These are phyloP conservation scores for Saccharomycopsis hybrid DNA, from an alignment of 1,139 yeast genomes.

Conservation along the genomic window DNA sequence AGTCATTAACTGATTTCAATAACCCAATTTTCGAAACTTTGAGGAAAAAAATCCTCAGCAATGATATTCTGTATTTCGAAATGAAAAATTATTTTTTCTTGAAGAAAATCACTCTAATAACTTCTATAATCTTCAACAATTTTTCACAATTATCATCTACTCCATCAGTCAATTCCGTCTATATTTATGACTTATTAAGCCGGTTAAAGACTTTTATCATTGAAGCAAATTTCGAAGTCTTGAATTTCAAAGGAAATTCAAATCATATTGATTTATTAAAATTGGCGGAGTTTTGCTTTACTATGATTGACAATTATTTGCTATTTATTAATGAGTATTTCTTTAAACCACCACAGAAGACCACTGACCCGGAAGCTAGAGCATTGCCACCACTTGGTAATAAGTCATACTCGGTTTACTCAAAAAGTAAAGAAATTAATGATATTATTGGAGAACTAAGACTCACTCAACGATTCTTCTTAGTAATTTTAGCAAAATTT, in stretches of 20 bases:
- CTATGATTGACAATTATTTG: conserved; percentile 23
- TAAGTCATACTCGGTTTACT: conserved; percentile 14
- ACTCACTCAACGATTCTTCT: conserved; percentile 18
- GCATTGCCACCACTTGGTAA: conserved; percentile 19
- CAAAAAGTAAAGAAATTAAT: conserved; percentile 18
- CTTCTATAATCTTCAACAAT: conserved; percentile 29
- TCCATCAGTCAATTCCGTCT: conserved; percentile 32
- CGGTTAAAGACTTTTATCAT: conserved; percentile 35
- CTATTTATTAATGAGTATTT: conserved; percentile 20
- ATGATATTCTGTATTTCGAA: conserved; percentile 35
- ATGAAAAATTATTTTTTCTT: conserved; percentile 36
- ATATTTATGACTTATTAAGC: conserved; percentile 29
- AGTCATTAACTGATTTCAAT: conserved; percentile 13
- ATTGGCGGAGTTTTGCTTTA: conserved; percentile 25
- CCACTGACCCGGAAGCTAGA: not conserved
- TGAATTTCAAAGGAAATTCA: conserved; percentile 3
- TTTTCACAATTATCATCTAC: conserved; percentile 29
- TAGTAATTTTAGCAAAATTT: conserved; percentile 17
- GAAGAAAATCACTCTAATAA: conserved; percentile 28
- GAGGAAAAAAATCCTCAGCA: conserved; percentile 29
- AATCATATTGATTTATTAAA: conserved; percentile 6
- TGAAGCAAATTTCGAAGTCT: conserved; percentile 29
- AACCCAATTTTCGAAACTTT: conserved; percentile 16
- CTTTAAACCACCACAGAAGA: conserved; percentile 18
- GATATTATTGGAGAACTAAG: conserved; percentile 19